These are phyloP conservation scores for Capsella bursapastoris DNA, from an alignment of 345 rosid species.

Conservation along the genomic window DNA sequence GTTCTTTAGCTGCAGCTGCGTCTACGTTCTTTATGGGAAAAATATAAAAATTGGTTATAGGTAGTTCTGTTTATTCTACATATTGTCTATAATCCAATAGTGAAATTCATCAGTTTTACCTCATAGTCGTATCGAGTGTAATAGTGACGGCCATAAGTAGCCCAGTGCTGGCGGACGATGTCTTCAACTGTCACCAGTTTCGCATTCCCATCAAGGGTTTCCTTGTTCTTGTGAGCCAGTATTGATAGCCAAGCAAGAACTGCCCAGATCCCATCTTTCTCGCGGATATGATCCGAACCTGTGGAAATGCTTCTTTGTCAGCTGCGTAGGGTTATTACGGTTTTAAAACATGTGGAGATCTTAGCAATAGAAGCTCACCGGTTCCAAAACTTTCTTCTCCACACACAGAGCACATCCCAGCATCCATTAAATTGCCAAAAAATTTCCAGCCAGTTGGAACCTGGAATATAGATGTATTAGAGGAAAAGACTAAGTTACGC, in stretches of 20 bases:
- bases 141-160: conserved; percentile 84
- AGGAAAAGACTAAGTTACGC: neutral
- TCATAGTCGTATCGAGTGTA: conserved; percentile 98
- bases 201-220: conserved; percentile 53
- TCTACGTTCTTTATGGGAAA: conserved; percentile 73
- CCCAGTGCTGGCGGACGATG: conserved; percentile 91
- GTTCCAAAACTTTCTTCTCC: conserved; percentile 98
- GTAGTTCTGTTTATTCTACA: conserved; percentile 4
- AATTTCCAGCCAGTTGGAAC: conserved; percentile 97
- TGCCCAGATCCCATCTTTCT: conserved; percentile 99
- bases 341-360: neutral
- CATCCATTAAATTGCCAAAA: conserved; percentile 96
- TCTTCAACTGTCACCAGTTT: conserved; percentile 90
- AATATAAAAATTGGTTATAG: conserved; percentile 22
- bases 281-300: conserved; percentile 98
- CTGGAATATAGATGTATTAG: conserved; percentile 41
- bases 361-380: conserved; percentile 49
- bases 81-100: neutral
- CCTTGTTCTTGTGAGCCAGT: conserved; percentile 86
- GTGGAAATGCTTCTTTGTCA: conserved; percentile 7
- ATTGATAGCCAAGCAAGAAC: conserved; percentile 98
- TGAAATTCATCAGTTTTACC: conserved; percentile 48
- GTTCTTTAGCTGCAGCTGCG: conserved; percentile 77
- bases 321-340: conserved; percentile 8
- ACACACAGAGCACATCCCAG: conserved; percentile 83